phyloP scores from a whole-genome alignment of 2,329 filamentous ascomycete species.

The Pyrenochaeta sp. region DNA sequence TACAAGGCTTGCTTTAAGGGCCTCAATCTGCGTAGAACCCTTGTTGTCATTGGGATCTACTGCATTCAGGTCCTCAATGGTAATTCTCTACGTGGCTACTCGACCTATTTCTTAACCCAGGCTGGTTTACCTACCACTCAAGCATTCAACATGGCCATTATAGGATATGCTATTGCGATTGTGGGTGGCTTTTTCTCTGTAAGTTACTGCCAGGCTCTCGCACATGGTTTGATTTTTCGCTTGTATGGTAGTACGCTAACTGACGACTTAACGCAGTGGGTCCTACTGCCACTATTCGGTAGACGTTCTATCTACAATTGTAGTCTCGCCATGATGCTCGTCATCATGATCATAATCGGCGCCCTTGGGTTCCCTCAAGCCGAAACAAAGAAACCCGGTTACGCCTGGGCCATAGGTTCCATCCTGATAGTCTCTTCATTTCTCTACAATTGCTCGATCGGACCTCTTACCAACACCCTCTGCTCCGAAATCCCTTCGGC shows the following conservation, averaged over 20 bases:
- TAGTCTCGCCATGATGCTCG: conserved; percentile 54
- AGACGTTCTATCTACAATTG: conserved; percentile 77
- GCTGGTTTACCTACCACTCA: background rate
- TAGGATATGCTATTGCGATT: rapidly evolving
- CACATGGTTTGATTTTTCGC: conserved; percentile 41
- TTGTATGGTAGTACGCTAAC: too few relatives aligned
- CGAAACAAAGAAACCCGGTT: too few relatives aligned
- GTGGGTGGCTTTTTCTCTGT: background rate
- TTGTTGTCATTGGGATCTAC: conserved; percentile 64
- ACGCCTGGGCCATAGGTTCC: conserved; percentile 5
- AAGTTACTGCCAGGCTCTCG: conserved; percentile 18
- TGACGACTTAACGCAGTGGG: conserved; percentile 78
- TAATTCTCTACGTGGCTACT: conserved; percentile 31
- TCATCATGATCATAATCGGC: conserved; percentile 60
- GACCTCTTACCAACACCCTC: conserved; percentile 66
- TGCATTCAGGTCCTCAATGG: conserved; percentile 50
- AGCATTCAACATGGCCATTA: background rate
- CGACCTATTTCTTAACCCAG: conserved; percentile 51
- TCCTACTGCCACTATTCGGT: conserved; percentile 76
- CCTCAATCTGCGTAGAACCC: conserved; percentile 78
- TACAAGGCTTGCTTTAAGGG: conserved; percentile 86
- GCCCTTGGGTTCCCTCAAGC: conserved; percentile 68
- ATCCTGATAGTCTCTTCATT: conserved; percentile 19
- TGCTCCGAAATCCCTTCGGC: conserved; percentile 83
- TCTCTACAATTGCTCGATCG: conserved; percentile 19